Evolutionary conservation across 1,284 basidiomycete species (phyloP), one percentile per base, ranked within the genome.

Genomic region (Tremellales sp.): DNA sequence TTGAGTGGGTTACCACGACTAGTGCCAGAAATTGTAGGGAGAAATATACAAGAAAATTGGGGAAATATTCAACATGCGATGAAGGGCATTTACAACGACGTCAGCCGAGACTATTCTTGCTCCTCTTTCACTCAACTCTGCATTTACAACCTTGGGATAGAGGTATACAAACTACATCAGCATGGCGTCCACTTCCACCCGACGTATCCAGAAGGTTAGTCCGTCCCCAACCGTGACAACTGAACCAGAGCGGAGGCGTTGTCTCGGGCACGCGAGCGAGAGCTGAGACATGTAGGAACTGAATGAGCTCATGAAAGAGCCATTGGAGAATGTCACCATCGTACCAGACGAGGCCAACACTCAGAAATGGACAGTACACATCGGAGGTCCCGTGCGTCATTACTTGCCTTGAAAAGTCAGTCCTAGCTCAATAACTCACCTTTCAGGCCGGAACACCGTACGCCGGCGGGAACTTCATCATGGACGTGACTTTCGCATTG

Each of bases 381-480:
- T 93, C 57, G 83, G 82, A 60, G 89, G 86, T 48, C 79, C 82
- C 40, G 89, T 91, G 62, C 60, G 85, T 76, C 10, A 43, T 31
- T 22, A 22, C 33, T 26, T 23, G 4, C n/a, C 10, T 17, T 44
- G 27, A 31, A 4, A 26, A 7, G 21, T 4, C 24, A 43, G 7
- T 25, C 3, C 17, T 4, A n/a, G 24, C n/a, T n/a, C n/a, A n/a
- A 43, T 25, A 43, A 26, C 4, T 43, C 29, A 44, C 22, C n/a
- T 13, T 19, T 47, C 57, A 91, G 87, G 66, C 81, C 48, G 82
- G 84, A 51, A 86, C 86, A 35, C 89, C 89, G 0, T 94, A 92
- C 79, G 85, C 84, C 67, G 82, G 82, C 48, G 91, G 91, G 44
- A 87, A 80, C 2, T 94, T 90, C 75, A 77, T 80, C 53, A 85